Evolutionary conservation across 495 filamentous ascomycete species (phyloP), one percentile per base, ranked within the genome.

Genomic region (Penicillium bovifimosum): DNA sequence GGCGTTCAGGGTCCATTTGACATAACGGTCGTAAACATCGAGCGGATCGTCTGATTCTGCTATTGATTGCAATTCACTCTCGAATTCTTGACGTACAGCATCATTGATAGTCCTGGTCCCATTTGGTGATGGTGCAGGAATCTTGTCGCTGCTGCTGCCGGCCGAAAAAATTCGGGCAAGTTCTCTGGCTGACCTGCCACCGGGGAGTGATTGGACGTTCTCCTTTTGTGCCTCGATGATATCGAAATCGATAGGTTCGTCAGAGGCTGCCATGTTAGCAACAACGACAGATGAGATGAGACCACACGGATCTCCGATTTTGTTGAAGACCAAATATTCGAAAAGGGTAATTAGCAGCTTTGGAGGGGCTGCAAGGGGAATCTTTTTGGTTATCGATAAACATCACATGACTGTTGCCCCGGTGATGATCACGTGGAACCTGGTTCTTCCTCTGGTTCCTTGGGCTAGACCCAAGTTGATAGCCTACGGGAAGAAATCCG

Each of bases 211-310:
- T 64, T 96, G 91, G 36, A 97, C 95, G 64, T 98, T 97, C 70
- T 98, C 93, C 71, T 98, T 98, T 62, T 96, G 91, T 38, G 78
- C 80, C 67, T 98, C 93, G 72, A 98, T 97, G 54, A 96, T 83
- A 54, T 95, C 87, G 76, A 98, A 97, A 69, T 95, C 82, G 63
- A 96, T 88, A 14, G 84, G 67, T 56, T 86, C 81, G 29, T 80
- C 75, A 28, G 77, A 64, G 46, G 61, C 72, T 61, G 76, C 69
- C 79, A 81, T 81, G 32, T 59, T 64, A 64, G 41, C n/a, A 8
- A 43, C 24, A 13, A 54, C 61, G 61, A 62, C 24, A 47, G 28
- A 26, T 17, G 16, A 55, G 16, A n/a, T 20, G 42, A 32, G 55
- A 52, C 44, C 33, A 3, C 42, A 31, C 24, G 39, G 32, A 56